Evolutionary conservation across 2,329 filamentous ascomycete genomes (phyloP), one percentile per base, ranked within the genome.

Genomic region (Beauveria medogensis): DNA sequence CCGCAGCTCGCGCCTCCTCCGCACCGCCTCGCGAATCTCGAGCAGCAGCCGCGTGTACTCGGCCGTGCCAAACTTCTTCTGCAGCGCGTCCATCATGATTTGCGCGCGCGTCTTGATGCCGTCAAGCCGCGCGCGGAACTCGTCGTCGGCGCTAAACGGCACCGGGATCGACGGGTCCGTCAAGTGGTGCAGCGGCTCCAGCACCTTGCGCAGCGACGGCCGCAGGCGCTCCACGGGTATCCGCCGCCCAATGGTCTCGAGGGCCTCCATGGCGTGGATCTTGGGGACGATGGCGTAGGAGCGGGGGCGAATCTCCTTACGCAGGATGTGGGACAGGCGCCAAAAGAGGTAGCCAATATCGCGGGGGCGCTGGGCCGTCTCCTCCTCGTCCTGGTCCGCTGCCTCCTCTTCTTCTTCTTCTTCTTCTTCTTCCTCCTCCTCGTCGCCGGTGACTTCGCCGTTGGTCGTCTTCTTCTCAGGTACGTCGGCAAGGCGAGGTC

Each of bases 51-150:
- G 80, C n/a, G 92, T 86, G 75, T 92, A 99, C 64, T 84, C 85
- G 1, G 86, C 83, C 2, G 89, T 91, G 46, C 93, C 94, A 56
- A 96, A 80, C 70, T 90, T 92, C 77, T 87, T 88, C 77, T 96
- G 92, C 62, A 99, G 72, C n/a, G 82, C 76, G 64, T 91, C 89
- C 78, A 97, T 86, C 12, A 92, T 79, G 67, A 93, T 89, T 65
- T 88, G 84, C 5, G 90, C 88, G 61, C 87, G 86, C 46, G 83
- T 80, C 66, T 88, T 85, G 40, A 99, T 78, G 0, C 79, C 79
- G 64, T 91, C 88, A 72, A 92, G 88, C 22, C 80, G 82, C 6
- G 81, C 78, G 65, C 82, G 84, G 78, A 92, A 93, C 0, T 77
- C 71, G 61, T 87, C 84, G 67, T 93, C 89, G 6, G 83, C 83